Evolutionary conservation across 768 basidiomycete species (phyloP).

Genomic region (Daedaleopsis sinensis): DNA sequence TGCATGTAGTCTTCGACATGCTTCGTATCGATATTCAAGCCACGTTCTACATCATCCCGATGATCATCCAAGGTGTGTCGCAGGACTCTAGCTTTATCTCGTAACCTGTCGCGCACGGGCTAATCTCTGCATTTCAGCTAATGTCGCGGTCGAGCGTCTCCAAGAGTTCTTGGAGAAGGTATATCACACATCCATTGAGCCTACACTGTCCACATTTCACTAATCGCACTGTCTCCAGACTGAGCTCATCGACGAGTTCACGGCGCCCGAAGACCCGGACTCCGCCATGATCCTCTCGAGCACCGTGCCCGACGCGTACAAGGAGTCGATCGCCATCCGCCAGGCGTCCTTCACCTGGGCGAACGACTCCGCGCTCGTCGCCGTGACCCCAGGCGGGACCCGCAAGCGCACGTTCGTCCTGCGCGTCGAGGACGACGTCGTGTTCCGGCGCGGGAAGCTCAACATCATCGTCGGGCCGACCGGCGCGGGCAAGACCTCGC

Average conservation of each 20-base stretch:
- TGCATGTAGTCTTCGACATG: conserved; percentile 54
- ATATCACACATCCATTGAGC: neutral
- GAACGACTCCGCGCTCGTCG: conserved; percentile 34
- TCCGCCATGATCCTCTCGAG: conserved; percentile 9
- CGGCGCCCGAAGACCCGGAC: conserved; percentile 15
- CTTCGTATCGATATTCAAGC: conserved; percentile 51
- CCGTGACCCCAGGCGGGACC: conserved; percentile 32
- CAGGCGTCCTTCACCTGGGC: conserved; percentile 64
- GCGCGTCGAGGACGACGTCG: conserved; percentile 52
- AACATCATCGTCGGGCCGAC: conserved; percentile 66
- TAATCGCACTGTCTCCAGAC: conserved; percentile 35
- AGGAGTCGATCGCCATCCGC: conserved; percentile 52
- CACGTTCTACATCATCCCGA: conserved; percentile 36
- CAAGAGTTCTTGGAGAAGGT: conserved; percentile 47
- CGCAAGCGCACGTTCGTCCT: conserved; percentile 51
- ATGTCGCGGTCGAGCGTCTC: conserved; percentile 67
- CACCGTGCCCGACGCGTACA: conserved; percentile 1
- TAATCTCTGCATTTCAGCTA: conserved; percentile 35
- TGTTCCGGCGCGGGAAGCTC: conserved; percentile 54
- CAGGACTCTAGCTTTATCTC: no score
- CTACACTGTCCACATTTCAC: neutral
- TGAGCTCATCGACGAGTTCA: conserved; percentile 50
- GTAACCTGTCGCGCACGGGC: neutral
- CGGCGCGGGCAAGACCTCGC: conserved; percentile 61
- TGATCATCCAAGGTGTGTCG: conserved; percentile 34